Evolutionary conservation across 345 rosid genomes (phyloP), one percentile per base, ranked within the genome.

Genomic region (Mangifera indica): DNA sequence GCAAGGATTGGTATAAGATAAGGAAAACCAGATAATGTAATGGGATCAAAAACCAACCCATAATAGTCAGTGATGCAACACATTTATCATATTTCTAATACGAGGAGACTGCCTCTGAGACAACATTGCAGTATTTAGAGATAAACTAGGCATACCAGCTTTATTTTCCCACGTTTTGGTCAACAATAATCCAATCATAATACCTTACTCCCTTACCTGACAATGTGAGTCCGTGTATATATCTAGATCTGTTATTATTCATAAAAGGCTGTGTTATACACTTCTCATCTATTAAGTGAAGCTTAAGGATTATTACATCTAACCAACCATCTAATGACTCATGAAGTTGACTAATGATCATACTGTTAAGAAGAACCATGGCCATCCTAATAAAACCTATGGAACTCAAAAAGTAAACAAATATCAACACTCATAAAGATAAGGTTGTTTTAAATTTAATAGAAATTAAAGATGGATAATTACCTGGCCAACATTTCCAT

Each of bases 401-500:
- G 44, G 13, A 59, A 60, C 44, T 29, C 6, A 10, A 49, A 29
- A 34, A 37, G 49, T 18, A 66, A 42, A 59, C 17, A 9, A 15
- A 45, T 32, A n/a, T 10, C 18, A 18, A 10, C 18, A 42, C 32
- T 63, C 17, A 52, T 5, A n/a, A 69, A 26, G 10, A 34, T 44
- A 37, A 42, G 14, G 56, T 53, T 20, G 1, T 32, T 26, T 34
- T 68, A 8, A 21, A 7, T 7, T 20, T 42, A 18, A 62, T 29
- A 10, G 57, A 44, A 66, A 64, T n/a, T n/a, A n/a, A 29, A 29
- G 22, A 62, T 59, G 25, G 1, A 10, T 55, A 70, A 57, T 45
- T 73, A 86, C 93, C 88, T 86, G 81, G 42, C 93, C 93, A 4
- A 75, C 76, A 71, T 89, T 89, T 25, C 91, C 93, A 62, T 89